Evolutionary conservation across 2,329 filamentous ascomycete species (phyloP).

Genomic region (Penicillium sp.): DNA sequence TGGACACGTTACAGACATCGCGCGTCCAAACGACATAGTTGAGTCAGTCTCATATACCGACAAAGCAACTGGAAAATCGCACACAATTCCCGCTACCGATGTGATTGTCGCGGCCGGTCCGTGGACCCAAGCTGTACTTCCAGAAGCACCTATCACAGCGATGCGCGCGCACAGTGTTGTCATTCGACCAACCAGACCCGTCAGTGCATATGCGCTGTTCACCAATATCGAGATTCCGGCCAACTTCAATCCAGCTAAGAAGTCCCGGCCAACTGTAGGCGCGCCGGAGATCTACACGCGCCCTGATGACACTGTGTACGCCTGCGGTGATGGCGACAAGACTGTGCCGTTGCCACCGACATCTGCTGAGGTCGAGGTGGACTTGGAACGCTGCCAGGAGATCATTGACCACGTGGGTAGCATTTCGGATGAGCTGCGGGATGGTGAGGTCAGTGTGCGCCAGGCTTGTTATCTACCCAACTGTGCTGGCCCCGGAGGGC

Average conservation of each 20-base stretch:
- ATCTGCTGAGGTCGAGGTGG: slow-evolving; percentile 73
- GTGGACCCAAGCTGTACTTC: slow-evolving; percentile 59
- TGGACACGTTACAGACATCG: slow-evolving; percentile 69
- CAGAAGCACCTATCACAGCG: slow-evolving; percentile 58
- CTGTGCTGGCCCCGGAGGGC: slow-evolving; percentile 63
- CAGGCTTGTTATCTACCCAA: slow-evolving; percentile 95
- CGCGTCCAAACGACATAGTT: slow-evolving; percentile 55
- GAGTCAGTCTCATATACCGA: slow-evolving; percentile 64
- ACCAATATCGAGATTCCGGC: slow-evolving; percentile 77
- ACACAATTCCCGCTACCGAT: slow-evolving; percentile 59
- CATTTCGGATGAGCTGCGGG: slow-evolving; percentile 59
- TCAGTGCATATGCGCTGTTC: slow-evolving; percentile 61
- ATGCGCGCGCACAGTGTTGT: slow-evolving; percentile 66
- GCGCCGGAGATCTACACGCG: slow-evolving; percentile 93
- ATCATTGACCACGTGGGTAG: slow-evolving; percentile 73
- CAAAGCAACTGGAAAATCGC: slow-evolving; percentile 50
- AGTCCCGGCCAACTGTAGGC: slow-evolving; percentile 61
- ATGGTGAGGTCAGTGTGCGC: slow-evolving; percentile 68
- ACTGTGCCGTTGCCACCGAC: slow-evolving; percentile 72
- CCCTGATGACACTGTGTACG: slow-evolving; percentile 86
- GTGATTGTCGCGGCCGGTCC: slow-evolving; percentile 63
- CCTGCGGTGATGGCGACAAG: slow-evolving; percentile 86
- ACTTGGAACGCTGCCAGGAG: slow-evolving; percentile 77
- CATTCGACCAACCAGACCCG: slow-evolving; percentile 56
- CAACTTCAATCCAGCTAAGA: slow-evolving; percentile 55